Conservation (phyloP, 169 alveolate species). For the Eimeria tenella region DNA sequence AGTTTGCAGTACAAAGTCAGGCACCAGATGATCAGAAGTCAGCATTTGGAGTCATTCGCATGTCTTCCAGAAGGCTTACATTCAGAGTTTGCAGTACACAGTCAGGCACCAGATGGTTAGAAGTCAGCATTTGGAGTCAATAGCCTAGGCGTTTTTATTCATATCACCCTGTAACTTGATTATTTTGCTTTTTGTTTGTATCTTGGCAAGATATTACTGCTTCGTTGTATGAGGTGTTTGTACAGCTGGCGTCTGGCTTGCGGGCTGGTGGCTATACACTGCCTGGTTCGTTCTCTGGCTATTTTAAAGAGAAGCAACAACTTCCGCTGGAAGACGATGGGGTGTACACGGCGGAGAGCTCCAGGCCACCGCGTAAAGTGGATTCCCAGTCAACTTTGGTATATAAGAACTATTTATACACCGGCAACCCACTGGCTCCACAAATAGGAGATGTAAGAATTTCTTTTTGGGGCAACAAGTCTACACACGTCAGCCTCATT, state of each 20-base stretch:
- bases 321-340: conserved; percentile 76
- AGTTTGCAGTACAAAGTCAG: too few species aligned
- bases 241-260: conserved; percentile 27
- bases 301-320: conserved; percentile 61
- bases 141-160: background rate
- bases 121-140: background rate
- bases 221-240: background rate
- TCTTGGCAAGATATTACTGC: too few species aligned
- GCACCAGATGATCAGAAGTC: too few species aligned
- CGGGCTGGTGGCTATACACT: conserved; percentile 71
- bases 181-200: too few species aligned
- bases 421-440: conserved; percentile 73
- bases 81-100: too few species aligned
- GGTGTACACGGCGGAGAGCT: conserved; percentile 33
- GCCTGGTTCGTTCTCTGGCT: conserved; percentile 21
- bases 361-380: conserved; percentile 67
- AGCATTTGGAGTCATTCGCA: background rate
- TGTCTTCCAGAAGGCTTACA: background rate
- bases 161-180: background rate
- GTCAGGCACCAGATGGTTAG: too few species aligned
- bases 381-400: conserved; percentile 75
- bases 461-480: conserved; percentile 77
- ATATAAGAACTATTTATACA: conserved; percentile 61
- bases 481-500: conserved; percentile 74
- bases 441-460: conserved; percentile 75